Percentiles rank a stretch among this genome's conserved stretches.
These are phyloP conservation scores for Apophysomyces variabilis DNA, from an alignment of 371 early-diverging fungal species.

Conservation along the genomic window DNA sequence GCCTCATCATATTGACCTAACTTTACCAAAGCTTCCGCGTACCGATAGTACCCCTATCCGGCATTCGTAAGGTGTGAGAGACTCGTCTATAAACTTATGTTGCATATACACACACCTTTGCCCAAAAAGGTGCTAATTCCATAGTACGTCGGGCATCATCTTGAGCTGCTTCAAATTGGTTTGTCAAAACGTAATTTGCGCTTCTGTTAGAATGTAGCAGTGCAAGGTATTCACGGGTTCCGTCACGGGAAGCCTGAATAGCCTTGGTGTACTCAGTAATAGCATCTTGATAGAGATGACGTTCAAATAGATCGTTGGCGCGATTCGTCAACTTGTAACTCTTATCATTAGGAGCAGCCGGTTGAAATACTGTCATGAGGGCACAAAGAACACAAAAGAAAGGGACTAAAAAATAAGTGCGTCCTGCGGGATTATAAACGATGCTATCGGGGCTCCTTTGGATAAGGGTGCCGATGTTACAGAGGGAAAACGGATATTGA, in stretches of 20 bases:
- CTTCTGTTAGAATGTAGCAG: conserved; percentile 75
- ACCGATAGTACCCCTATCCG: conserved; percentile 70
- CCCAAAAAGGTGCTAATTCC: conserved; percentile 69
- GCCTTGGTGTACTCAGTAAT: conserved; percentile 68
- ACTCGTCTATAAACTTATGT: neutral
- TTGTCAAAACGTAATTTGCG: conserved; percentile 55
- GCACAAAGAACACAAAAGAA: neutral
- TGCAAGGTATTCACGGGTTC: conserved; percentile 46
- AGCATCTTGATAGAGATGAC: conserved; percentile 58
- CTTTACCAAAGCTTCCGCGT: conserved; percentile 70
- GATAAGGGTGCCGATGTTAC: neutral
- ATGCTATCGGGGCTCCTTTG: conserved; percentile 9
- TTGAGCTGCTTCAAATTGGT: conserved; percentile 58
- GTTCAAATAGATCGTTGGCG: conserved; percentile 67
- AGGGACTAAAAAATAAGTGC: neutral
- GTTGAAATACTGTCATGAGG: conserved; percentile 12
- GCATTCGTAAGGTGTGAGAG: neutral
- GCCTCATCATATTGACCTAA: conserved; percentile 62
- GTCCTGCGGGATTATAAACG: conserved; percentile 3
- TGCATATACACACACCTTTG: conserved; percentile 55
- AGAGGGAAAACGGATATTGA: neutral
- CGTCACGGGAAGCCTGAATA: conserved; percentile 42
- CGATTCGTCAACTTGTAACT: conserved; percentile 38
- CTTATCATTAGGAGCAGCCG: conserved; percentile 49
- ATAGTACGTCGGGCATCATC: conserved; percentile 69